Base-by-base conservation (phyloP, 1,139 yeast genomes). In the Petasospora rhodanensis region DNA sequence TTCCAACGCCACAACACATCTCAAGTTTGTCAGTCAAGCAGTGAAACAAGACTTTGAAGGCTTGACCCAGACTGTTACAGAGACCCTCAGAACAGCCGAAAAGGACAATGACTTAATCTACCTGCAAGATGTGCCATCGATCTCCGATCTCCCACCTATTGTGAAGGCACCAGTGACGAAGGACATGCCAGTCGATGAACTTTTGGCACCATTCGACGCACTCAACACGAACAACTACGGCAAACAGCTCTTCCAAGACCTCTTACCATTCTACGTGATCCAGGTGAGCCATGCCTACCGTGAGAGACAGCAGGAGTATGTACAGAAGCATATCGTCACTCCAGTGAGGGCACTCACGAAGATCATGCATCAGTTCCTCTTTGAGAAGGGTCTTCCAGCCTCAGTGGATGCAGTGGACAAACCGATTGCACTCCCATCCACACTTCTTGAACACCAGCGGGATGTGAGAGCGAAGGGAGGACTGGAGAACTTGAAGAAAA, bases 101-200 rank as follows among this genome's bases (percentile, higher is more conserved):
- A 71, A 77, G 47, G 96, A 87, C 45, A 87, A 87, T 52, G 91
- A 85, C 50, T 64, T 86, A 48, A 77, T 87, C 5, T 85, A 85
- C 55, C 58, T 83, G 28, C 78, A 81, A 42, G 58, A 65, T 1
- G 77, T 86, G 0, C 94, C 95, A 4, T n/a, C n/a, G n/a, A n/a
- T n/a, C n/a, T 43, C 56, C 0, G 64, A 66, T 2, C 49, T 79
- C 5, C 62, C 75, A 1, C 52, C 62, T 0, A 61, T 79, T 5
- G 54, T 61, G 1, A 69, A 73, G 1, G 78, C 75, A 0, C 55
- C 70, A 7, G 73, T 82, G 68, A 85, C 80, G 1, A 73, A 73
- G 34, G 63, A 78, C 0, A 43, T 67, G 6, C 47, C 59, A 1
- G 67, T 73, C 0, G 62, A 59, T 1, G 68, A 65, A 6, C 37